These are phyloP conservation scores for Pulveroboletus sp. DNA, from an alignment of 768 basidiomycete species.

Conservation along the genomic window DNA sequence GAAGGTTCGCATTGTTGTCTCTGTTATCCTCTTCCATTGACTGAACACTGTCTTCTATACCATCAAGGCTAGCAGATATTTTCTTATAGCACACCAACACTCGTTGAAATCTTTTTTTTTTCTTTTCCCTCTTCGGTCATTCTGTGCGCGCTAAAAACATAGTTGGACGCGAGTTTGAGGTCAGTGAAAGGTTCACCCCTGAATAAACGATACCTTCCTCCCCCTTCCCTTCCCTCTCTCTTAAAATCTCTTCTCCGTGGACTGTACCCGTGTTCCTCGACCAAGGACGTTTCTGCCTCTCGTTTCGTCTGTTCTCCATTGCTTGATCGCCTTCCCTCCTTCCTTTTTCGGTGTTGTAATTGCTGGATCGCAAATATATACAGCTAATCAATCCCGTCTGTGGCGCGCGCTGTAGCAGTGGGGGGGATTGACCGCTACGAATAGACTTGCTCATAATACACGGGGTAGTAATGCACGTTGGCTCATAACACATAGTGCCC, in stretches of 20 bases:
- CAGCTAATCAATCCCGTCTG: not conserved
- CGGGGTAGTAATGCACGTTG: too few species aligned
- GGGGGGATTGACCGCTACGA: not conserved
- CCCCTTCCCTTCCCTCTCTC: not conserved
- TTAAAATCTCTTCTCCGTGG: not conserved
- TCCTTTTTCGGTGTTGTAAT: not conserved
- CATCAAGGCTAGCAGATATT: not conserved
- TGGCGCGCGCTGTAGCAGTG: not conserved
- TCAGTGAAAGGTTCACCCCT: not conserved
- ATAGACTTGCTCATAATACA: too few species aligned
- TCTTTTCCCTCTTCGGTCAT: too few species aligned
- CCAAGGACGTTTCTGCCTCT: not conserved
- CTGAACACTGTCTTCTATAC: not conserved
- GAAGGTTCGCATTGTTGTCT: not conserved
- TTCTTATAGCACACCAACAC: conserved; percentile 16
- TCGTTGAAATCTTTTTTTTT: conserved; percentile 6
- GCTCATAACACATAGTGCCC: too few species aligned
- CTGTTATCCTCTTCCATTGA: not conserved
- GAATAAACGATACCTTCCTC: not conserved
- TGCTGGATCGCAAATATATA: not conserved
- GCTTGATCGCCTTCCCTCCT: too few species aligned
- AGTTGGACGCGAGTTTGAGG: not conserved
- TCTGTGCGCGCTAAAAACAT: not conserved
- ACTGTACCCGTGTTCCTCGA: not conserved
- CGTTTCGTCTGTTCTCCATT: not conserved